Percentiles rank a stretch among this genome's conserved stretches.
Evolutionary conservation across 1,139 yeast species (phyloP).

Genomic region (Blastobotrys illinoisensis): DNA sequence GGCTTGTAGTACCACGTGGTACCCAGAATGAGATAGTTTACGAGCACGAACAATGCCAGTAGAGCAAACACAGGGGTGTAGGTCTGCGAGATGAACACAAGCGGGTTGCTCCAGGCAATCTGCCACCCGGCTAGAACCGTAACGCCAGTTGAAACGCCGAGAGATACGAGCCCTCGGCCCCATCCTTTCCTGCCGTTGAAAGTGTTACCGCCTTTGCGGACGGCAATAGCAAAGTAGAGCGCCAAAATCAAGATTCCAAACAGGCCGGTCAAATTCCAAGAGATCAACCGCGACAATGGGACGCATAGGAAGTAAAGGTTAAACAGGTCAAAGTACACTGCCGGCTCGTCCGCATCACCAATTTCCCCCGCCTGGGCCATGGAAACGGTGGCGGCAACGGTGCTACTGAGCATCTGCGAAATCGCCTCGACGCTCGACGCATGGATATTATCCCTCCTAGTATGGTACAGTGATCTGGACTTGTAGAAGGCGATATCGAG

Average conservation of each 20-base stretch:
- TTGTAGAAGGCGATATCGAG: conserved; percentile 70
- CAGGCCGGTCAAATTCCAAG: conserved; percentile 47
- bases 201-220: neutral
- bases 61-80: conserved; percentile 45
- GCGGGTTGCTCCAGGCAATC: conserved; percentile 44
- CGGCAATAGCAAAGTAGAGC: conserved; percentile 42
- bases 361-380: conserved; percentile 35
- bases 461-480: conserved; percentile 82
- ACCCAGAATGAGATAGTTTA: conserved; percentile 54
- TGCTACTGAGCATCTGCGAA: conserved; percentile 75
- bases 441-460: conserved; percentile 62
- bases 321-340: conserved; percentile 58
- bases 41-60: conserved; percentile 42
- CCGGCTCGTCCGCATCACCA: conserved; percentile 35
- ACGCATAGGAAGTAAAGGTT: conserved; percentile 51
- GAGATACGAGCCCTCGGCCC: conserved; percentile 55
- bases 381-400: conserved; percentile 52
- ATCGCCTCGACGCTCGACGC: conserved; percentile 60
- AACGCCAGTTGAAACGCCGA: conserved; percentile 39
- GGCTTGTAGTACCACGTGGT: conserved; percentile 48
- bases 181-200: conserved; percentile 30
- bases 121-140: conserved; percentile 37
- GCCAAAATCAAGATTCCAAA: conserved; percentile 32
- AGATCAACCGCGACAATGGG: conserved; percentile 45
- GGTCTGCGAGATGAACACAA: conserved; percentile 54